These are phyloP conservation scores for Fusarium piperis DNA, from an alignment of 2,329 filamentous ascomycete genomes.

Conservation along the genomic window DNA sequence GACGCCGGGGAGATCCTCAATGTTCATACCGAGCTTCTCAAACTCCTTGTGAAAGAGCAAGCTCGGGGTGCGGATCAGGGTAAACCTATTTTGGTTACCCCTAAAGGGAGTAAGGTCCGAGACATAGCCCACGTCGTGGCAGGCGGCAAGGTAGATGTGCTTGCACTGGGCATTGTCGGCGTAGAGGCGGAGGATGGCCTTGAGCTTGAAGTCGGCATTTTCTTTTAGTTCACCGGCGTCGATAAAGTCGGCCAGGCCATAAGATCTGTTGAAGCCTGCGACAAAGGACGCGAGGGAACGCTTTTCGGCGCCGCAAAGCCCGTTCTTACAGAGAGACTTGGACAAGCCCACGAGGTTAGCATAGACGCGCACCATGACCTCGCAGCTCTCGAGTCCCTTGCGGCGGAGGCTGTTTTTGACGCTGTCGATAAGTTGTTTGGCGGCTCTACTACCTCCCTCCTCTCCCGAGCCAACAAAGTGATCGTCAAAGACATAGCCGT, in stretches of 20 bases:
- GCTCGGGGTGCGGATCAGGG: slow-evolving; percentile 59
- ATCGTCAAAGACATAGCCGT: slow-evolving; percentile 65
- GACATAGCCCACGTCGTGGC: slow-evolving; percentile 63
- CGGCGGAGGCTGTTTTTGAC: slow-evolving; percentile 59
- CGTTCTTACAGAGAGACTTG: slow-evolving; percentile 55
- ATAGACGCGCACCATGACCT: slow-evolving; percentile 65
- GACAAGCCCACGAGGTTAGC: slow-evolving; percentile 65
- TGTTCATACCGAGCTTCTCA: slow-evolving; percentile 57
- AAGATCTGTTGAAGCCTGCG: slow-evolving; percentile 65
- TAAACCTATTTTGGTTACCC: slow-evolving; percentile 61
- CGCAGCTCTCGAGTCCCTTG: slow-evolving; percentile 59
- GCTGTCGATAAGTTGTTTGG: slow-evolving; percentile 61
- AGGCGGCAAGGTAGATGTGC: slow-evolving; percentile 71
- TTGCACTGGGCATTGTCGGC: slow-evolving; percentile 69
- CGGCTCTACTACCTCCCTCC: slow-evolving; percentile 66
- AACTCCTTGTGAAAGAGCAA: slow-evolving; percentile 63
- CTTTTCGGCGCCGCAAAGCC: slow-evolving; percentile 62
- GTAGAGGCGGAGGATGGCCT: slow-evolving; percentile 60
- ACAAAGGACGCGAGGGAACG: slow-evolving; percentile 65
- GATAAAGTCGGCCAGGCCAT: slow-evolving; percentile 68
- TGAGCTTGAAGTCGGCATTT: slow-evolving; percentile 68
- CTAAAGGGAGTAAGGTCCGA: slow-evolving; percentile 64
- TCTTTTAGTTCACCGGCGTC: slow-evolving; percentile 70
- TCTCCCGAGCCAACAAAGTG: slow-evolving; percentile 56
- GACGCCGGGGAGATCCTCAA: slow-evolving; percentile 61